Evolutionary conservation across 257 asterid species (phyloP).

Genomic region (Linaria vulgaris): DNA sequence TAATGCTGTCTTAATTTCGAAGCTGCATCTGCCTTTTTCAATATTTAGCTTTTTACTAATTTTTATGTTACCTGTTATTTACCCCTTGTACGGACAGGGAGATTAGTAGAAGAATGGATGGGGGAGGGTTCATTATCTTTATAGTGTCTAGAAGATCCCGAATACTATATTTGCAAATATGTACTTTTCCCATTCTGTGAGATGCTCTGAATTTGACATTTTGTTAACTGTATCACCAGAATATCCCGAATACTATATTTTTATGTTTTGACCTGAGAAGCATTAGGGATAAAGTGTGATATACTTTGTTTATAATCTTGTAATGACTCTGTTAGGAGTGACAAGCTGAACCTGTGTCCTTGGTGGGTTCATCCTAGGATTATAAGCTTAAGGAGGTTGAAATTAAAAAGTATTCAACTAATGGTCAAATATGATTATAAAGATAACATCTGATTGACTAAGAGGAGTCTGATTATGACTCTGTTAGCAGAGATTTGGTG

Average conservation of each 20-base stretch:
- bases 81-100: neutral
- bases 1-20: slow-evolving; percentile 18
- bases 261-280: neutral
- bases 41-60: neutral
- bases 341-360: neutral
- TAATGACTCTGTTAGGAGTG: no score
- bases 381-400: neutral
- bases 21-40: slow-evolving; percentile 5
- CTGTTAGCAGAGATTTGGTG: slow-evolving; percentile 6
- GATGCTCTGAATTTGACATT: no score
- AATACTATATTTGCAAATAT: no score
- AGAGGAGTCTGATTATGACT: neutral
- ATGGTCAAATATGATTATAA: neutral
- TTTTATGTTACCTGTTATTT: neutral
- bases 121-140: neutral
- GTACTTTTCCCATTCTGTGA: no score
- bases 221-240: no score
- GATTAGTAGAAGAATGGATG: neutral
- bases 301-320: neutral
- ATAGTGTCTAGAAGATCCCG: neutral
- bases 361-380: neutral
- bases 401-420: neutral
- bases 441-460: neutral
- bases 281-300: neutral
- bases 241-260: no score